Percentiles rank a stretch among this genome's conserved stretches.
phyloP scores from a whole-genome alignment of 2,329 filamentous ascomycete species.

The Colletotrichum tropicale region DNA sequence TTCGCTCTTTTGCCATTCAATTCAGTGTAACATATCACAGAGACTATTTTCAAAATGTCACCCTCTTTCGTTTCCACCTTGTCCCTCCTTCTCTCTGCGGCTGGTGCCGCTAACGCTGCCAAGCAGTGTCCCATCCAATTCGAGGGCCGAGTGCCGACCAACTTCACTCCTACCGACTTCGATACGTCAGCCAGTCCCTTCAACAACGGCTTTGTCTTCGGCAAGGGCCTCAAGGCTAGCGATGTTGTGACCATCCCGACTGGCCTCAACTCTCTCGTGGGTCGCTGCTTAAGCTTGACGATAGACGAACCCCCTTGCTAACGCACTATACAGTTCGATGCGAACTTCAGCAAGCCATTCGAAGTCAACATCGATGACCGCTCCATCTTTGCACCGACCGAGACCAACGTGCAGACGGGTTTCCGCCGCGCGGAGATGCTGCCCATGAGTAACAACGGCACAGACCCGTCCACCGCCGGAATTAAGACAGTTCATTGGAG shows the following conservation, averaged over 20 bases:
- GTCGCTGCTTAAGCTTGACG: constrained; percentile 26
- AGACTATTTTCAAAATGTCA: background rate
- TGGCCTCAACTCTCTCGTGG: background rate
- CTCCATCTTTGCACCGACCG: constrained; percentile 60
- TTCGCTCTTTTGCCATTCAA: background rate
- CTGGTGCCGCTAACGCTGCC: background rate
- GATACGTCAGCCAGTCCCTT: constrained; percentile 47
- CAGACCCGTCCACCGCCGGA: constrained; percentile 55
- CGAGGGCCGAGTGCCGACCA: constrained; percentile 48
- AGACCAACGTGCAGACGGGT: constrained; percentile 55
- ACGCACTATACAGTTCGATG: constrained; percentile 43
- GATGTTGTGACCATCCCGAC: constrained; percentile 53
- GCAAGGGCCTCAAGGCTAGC: constrained; percentile 54
- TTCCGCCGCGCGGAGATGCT: constrained; percentile 66
- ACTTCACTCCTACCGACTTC: constrained; percentile 41
- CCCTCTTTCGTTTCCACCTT: background rate
- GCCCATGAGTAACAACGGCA: constrained; percentile 51
- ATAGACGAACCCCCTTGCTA: background rate
- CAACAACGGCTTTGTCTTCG: constrained; percentile 57
- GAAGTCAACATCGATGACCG: constrained; percentile 61
- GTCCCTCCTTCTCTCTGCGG: background rate
- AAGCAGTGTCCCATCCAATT: constrained; percentile 44
- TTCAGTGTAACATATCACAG: background rate
- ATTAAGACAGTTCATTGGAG: constrained; percentile 68
- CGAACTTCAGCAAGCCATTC: constrained; percentile 43